Conservation (phyloP, 768 basidiomycete genomes). For the Russula abietina region DNA sequence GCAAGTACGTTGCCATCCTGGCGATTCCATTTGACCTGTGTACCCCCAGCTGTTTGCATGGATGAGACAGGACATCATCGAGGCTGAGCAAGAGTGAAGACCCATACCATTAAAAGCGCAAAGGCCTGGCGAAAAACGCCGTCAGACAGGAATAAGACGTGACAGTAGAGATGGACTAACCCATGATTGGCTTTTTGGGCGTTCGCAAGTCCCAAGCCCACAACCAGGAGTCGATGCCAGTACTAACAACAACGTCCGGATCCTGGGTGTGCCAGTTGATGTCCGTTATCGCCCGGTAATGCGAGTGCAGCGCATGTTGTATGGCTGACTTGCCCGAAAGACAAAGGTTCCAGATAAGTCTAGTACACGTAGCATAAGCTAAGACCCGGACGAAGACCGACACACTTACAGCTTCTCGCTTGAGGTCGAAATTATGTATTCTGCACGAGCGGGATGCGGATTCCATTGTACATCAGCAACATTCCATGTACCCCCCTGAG, state of each 20-base stretch:
- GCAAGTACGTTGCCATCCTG: slow-evolving; percentile 82
- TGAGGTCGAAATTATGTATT: slow-evolving; percentile 84
- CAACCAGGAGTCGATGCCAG: slow-evolving; percentile 89
- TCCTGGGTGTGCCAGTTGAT: slow-evolving; percentile 94
- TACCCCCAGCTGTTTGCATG: slow-evolving; percentile 60
- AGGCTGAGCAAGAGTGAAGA: background rate
- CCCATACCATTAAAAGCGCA: slow-evolving; percentile 50
- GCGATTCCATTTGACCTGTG: slow-evolving; percentile 97
- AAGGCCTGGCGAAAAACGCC: slow-evolving; percentile 36
- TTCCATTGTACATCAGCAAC: slow-evolving; percentile 94
- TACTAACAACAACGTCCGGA: slow-evolving; percentile 81
- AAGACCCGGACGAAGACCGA: background rate
- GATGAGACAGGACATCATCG: slow-evolving; percentile 7
- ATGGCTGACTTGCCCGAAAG: slow-evolving; percentile 71
- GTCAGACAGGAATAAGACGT: background rate
- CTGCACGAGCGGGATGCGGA: slow-evolving; percentile 65
- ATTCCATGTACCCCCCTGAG: slow-evolving; percentile 95
- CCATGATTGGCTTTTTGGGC: slow-evolving; percentile 57
- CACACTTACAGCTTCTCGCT: slow-evolving; percentile 73
- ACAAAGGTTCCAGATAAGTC: slow-evolving; percentile 92
- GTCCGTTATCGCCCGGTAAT: slow-evolving; percentile 94
- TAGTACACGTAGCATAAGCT: slow-evolving; percentile 28
- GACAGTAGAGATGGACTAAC: slow-evolving; percentile 29
- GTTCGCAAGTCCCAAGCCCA: slow-evolving; percentile 86
- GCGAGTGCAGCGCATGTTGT: slow-evolving; percentile 77